Evolutionary conservation across 768 basidiomycete species (phyloP), one percentile per base, ranked within the genome.

Genomic region (Coprinopsis cinerea): DNA sequence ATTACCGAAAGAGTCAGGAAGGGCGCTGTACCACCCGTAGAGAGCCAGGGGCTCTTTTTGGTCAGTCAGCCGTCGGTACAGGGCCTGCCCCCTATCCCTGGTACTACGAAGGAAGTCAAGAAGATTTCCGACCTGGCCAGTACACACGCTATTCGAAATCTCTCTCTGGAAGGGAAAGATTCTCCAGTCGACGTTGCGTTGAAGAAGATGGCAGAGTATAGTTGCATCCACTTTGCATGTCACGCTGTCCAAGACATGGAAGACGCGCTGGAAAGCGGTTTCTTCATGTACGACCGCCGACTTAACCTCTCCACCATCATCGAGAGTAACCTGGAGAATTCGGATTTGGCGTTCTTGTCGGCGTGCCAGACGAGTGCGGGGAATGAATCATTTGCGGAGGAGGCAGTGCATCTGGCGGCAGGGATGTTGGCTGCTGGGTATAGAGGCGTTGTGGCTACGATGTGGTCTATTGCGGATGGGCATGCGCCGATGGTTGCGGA

Each of bases 351-450:
- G 1, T 67, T 71, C 55, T 60, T 74, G 10, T 71, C 72, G 1
- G 71, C 72, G 0, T 74, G 73, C 50, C 62, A 74, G 48, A 73
- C 67, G 11, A 66, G 66, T 1, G 55, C 48, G 15, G 64, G 68
- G 2, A 53, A 58, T 17, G 49, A 58, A 7, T 49, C 55, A 7
- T 49, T 55, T 14, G 30, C 58, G 26, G 58, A 61, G 11, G 47
- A 56, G 48, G 45, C 30, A 3, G 32, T 47, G 18, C 46, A 47
- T 18, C 46, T 47, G 18, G 46, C 46, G 5, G 46, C 46, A 2
- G 30, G 46, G 23, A 47, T 47, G 46, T 9, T 47, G 36, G 46
- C 34, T 18, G 46, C 46, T 34, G 46, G 46, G n/a, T 47, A 17
- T 25, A 4, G 34, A 4, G 25, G 30, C n/a, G 34, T 36, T 15